Evolutionary conservation across 2,329 filamentous ascomycete species (phyloP).

Genomic region (Byssothecium circinans): DNA sequence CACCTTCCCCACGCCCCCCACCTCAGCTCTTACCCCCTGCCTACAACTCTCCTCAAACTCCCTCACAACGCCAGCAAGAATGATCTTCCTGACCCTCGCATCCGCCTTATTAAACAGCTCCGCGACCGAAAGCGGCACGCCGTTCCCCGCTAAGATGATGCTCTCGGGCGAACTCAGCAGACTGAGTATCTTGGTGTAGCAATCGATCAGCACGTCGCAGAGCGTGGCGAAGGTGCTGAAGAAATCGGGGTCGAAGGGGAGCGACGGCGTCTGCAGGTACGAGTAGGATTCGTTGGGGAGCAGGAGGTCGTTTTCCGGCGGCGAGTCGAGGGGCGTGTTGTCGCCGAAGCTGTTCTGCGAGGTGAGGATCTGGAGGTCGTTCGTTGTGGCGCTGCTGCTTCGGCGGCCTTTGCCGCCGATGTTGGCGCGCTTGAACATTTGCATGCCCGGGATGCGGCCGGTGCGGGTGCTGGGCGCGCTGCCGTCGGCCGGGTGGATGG

Average conservation of each 20-base stretch:
- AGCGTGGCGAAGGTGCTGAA: slow-evolving; percentile 95
- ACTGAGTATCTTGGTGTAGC: slow-evolving; percentile 76
- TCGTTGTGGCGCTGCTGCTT: slow-evolving; percentile 63
- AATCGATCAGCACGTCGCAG: slow-evolving; percentile 93
- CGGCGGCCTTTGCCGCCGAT: slow-evolving; percentile 48
- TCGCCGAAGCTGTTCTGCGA: slow-evolving; percentile 12
- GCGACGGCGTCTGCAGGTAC: slow-evolving; percentile 82
- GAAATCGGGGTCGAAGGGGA: slow-evolving; percentile 97
- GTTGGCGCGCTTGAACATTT: slow-evolving; percentile 54
- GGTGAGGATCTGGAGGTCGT: slow-evolving; percentile 25
- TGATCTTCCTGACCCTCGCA: slow-evolving; percentile 79
- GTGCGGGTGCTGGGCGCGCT: slow-evolving; percentile 68
- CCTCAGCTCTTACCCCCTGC: slow-evolving; percentile 73
- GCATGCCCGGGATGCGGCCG: slow-evolving; percentile 62
- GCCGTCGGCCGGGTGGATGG: slow-evolving; percentile 78
- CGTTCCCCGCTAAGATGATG: slow-evolving; percentile 26
- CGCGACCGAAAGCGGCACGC: slow-evolving; percentile 55
- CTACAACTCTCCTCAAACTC: slow-evolving; percentile 92
- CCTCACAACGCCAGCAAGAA: slow-evolving; percentile 81
- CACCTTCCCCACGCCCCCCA: slow-evolving; percentile 83
- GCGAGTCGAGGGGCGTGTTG: slow-evolving; percentile 29
- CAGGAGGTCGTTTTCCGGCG: slow-evolving; percentile 37
- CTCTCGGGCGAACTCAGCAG: slow-evolving; percentile 72
- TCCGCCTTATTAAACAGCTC: slow-evolving; percentile 93
- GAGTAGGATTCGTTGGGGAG: slow-evolving; percentile 79